Evolutionary conservation across 2,329 filamentous ascomycete genomes (phyloP).

Genomic region (Pezicula neosporulosa): DNA sequence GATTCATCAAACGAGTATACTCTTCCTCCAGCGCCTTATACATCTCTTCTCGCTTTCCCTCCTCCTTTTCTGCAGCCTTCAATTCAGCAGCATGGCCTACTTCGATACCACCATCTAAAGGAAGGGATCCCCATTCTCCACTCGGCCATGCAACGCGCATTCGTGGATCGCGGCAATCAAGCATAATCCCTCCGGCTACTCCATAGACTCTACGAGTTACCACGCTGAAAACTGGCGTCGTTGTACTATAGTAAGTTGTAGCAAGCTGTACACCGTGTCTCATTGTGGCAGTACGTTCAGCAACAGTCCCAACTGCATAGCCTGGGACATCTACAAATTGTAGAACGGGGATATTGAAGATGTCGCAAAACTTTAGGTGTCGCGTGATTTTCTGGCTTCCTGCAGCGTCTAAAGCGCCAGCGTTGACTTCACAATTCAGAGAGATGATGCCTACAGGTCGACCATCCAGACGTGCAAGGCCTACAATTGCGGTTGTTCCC

Average conservation of each 20-base stretch:
- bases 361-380: constrained; percentile 59
- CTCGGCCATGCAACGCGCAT: constrained; percentile 62
- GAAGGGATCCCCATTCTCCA: constrained; percentile 59
- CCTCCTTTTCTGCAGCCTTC: constrained; percentile 47
- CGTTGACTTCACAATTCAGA: constrained; percentile 58
- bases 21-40: constrained; percentile 57
- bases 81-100: constrained; percentile 59
- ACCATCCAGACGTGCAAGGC: constrained; percentile 55
- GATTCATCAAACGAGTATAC: constrained; percentile 61
- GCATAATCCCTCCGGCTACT: constrained; percentile 62
- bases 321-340: constrained; percentile 63
- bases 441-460: constrained; percentile 56
- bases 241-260: constrained; percentile 59
- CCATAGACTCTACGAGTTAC: constrained; percentile 58
- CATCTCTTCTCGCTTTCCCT: constrained; percentile 43
- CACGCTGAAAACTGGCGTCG: constrained; percentile 60
- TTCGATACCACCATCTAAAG: constrained; percentile 62
- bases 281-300: constrained; percentile 62
- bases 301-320: constrained; percentile 61
- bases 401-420: constrained; percentile 56
- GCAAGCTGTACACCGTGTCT: constrained; percentile 59
- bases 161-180: constrained; percentile 57
- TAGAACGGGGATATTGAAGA: constrained; percentile 61
- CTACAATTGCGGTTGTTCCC: constrained; percentile 59
- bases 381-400: constrained; percentile 59